These are phyloP conservation scores for Austroboletus eburneus DNA, from an alignment of 768 basidiomycete species.

Conservation along the genomic window DNA sequence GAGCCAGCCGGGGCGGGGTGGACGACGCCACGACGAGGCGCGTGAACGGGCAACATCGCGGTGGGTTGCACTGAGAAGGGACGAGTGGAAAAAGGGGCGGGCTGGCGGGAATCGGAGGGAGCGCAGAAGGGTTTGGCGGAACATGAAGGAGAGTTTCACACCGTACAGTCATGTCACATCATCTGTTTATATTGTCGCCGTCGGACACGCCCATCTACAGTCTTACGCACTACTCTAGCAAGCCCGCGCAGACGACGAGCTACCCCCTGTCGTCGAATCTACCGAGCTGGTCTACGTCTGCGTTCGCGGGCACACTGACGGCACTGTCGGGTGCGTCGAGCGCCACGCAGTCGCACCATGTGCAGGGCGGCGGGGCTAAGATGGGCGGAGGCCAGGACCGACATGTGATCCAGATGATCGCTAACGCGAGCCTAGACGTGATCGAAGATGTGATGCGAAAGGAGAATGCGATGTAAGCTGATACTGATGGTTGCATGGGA, in stretches of 20 bases:
- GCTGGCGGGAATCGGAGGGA: background rate
- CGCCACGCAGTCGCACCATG: slow-evolving; percentile 57
- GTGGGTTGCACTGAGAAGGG: slow-evolving; percentile 21
- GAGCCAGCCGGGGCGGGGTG: slow-evolving; percentile 34
- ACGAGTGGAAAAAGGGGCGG: slow-evolving; percentile 17
- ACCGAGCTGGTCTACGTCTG: slow-evolving; percentile 88
- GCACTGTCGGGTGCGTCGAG: slow-evolving; percentile 83
- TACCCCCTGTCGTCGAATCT: slow-evolving; percentile 78
- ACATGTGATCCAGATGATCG: slow-evolving; percentile 98
- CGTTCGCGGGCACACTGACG: slow-evolving; percentile 85
- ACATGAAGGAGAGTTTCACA: background rate
- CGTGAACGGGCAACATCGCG: slow-evolving; percentile 12
- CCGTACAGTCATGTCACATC: slow-evolving; percentile 63
- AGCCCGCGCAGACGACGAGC: slow-evolving; percentile 53
- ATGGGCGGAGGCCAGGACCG: slow-evolving; percentile 82
- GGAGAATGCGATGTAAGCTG: slow-evolving; percentile 73
- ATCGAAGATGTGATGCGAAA: slow-evolving; percentile 90
- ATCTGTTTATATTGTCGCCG: slow-evolving; percentile 80
- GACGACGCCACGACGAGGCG: slow-evolving; percentile 28
- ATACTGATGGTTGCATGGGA: slow-evolving; percentile 3
- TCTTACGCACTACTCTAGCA: slow-evolving; percentile 78
- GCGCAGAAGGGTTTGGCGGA: background rate
- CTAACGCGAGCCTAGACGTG: slow-evolving; percentile 91
- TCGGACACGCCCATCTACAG: slow-evolving; percentile 85
- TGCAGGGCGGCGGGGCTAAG: slow-evolving; percentile 57